Percentiles rank a stretch among this genome's conserved stretches.
These are phyloP conservation scores for Apodospora peruviana DNA, from an alignment of 495 filamentous ascomycete species.

Conservation along the genomic window DNA sequence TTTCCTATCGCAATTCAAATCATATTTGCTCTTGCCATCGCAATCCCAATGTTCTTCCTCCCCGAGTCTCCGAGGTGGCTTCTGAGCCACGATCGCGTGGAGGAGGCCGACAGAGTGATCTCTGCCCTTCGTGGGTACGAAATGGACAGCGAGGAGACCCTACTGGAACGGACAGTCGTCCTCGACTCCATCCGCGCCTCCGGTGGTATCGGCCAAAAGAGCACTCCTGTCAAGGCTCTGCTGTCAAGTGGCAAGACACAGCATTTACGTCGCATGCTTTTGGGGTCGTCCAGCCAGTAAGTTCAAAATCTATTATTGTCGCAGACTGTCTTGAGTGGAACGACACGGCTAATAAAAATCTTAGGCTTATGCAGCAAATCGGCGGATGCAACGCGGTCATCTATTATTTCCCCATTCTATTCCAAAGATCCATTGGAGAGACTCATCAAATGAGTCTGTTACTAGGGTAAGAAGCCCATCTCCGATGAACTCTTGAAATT, in stretches of 20 bases:
- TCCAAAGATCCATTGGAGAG: constrained; percentile 57
- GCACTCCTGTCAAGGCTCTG: constrained; percentile 50
- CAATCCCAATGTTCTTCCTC: constrained; percentile 57
- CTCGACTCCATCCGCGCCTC: constrained; percentile 59
- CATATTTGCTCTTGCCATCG: constrained; percentile 63
- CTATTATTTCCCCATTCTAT: constrained; percentile 78
- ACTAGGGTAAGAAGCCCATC: constrained; percentile 42
- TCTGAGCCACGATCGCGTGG: constrained; percentile 57
- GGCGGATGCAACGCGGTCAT: constrained; percentile 75
- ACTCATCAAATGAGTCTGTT: constrained; percentile 58
- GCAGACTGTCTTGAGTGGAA: no score
- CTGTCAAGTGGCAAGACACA: constrained; percentile 60
- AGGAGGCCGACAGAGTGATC: constrained; percentile 65
- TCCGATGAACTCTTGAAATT: neutral
- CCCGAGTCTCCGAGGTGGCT: constrained; percentile 78
- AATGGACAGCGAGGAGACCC: constrained; percentile 50
- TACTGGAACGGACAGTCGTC: constrained; percentile 56
- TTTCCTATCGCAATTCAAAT: constrained; percentile 83
- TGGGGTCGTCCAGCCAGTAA: constrained; percentile 53
- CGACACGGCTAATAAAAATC: no score
- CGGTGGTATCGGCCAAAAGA: constrained; percentile 48
- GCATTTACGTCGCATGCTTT: constrained; percentile 57
- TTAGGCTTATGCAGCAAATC: constrained; percentile 68
- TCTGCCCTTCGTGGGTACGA: constrained; percentile 60
- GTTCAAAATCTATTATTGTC: neutral